Conservation (phyloP, 371 early-diverging fungal species). For the Choanephora cucurbitarum region DNA sequence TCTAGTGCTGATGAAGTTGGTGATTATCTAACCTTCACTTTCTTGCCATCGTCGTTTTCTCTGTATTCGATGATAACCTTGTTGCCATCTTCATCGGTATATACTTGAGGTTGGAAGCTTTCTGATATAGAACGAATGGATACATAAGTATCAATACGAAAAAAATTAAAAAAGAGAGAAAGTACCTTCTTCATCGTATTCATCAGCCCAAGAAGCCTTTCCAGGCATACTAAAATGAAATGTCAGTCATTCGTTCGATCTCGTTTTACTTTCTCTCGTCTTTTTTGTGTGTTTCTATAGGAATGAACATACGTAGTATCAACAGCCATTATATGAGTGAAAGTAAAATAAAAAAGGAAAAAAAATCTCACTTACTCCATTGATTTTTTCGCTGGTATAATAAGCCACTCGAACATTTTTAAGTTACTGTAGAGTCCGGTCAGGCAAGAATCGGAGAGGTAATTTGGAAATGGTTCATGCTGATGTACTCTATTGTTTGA, state of each 20-base stretch:
- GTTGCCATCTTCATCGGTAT: conserved; percentile 82
- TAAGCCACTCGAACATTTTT: neutral
- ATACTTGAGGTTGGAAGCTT: conserved; percentile 56
- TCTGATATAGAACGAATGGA: no score
- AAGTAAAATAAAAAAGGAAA: neutral
- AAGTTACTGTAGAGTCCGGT: no score
- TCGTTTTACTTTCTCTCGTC: neutral
- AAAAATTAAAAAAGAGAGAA: no score
- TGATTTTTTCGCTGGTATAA: neutral
- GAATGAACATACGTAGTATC: conserved; percentile 31
- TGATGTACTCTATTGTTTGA: no score
- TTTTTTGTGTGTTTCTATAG: neutral
- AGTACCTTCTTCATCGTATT: conserved; percentile 66
- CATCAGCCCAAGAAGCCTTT: conserved; percentile 71
- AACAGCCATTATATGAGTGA: conserved; percentile 22
- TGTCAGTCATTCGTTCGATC: neutral
- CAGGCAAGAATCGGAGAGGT: no score
- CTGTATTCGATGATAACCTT: conserved; percentile 81
- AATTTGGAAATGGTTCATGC: no score
- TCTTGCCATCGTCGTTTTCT: conserved; percentile 86
- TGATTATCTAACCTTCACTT: conserved; percentile 67
- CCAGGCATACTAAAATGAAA: conserved; percentile 24
- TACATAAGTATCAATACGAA: no score
- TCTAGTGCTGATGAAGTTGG: neutral
- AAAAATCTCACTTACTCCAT: neutral